phyloP scores from a whole-genome alignment of 2,329 filamentous ascomycete species.

The Diplocarpon mali region DNA sequence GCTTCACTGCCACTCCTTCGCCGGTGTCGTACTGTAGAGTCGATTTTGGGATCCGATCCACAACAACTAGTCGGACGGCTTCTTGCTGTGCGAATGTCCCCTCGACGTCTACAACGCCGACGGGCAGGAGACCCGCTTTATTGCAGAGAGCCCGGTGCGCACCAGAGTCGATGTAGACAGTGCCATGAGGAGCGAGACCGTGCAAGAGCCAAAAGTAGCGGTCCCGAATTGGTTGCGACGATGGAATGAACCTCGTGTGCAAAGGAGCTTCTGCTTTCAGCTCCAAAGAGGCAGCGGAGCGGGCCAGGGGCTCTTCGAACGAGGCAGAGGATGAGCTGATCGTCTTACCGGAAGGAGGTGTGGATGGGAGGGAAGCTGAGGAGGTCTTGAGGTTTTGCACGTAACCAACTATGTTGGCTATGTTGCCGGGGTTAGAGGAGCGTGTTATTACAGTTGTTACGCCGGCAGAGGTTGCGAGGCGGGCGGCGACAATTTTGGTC shows the following conservation, averaged over 20 bases:
- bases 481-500: constrained; percentile 91
- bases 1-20: constrained; percentile 29
- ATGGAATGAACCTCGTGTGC: constrained; percentile 88
- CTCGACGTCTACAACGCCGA: constrained; percentile 81
- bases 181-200: constrained; percentile 81
- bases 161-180: constrained; percentile 84
- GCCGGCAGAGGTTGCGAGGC: constrained; percentile 83
- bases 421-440: constrained; percentile 88
- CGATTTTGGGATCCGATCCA: constrained; percentile 40
- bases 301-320: constrained; percentile 21
- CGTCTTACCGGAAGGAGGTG: constrained; percentile 14
- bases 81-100: constrained; percentile 87
- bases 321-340: constrained; percentile 11
- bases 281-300: constrained; percentile 34
- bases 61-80: constrained; percentile 75
- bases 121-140: constrained; percentile 81
- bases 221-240: constrained; percentile 74
- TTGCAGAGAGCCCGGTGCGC: constrained; percentile 68
- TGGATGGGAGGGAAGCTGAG: constrained; percentile 5
- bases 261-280: constrained; percentile 42
- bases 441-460: constrained; percentile 93
- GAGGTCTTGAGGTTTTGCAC: constrained; percentile 49
- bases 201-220: constrained; percentile 96
- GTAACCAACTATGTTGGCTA: constrained; percentile 75
- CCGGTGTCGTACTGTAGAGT: background rate